Conservation (phyloP, 1,284 basidiomycete species). For the Malassezia restricta region DNA sequence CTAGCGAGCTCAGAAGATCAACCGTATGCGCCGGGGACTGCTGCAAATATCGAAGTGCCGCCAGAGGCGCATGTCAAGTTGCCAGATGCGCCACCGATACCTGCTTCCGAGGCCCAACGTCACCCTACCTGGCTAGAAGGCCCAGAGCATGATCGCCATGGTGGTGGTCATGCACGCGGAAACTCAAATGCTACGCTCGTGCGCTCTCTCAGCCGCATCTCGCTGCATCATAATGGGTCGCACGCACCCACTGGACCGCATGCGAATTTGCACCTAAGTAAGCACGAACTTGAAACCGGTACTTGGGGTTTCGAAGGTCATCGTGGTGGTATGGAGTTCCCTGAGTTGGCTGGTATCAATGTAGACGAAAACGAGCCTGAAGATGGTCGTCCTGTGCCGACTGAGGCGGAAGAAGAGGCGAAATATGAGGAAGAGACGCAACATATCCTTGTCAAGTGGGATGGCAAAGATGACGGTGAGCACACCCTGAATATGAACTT, state of each 20-base stretch:
- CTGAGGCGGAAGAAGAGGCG: neutral
- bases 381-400: neutral
- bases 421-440: constrained; percentile 14
- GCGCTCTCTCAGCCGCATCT: neutral
- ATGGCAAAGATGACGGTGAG: constrained; percentile 36
- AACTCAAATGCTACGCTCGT: neutral
- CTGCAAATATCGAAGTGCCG: neutral
- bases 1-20: neutral
- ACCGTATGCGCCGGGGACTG: neutral
- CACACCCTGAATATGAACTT: constrained; percentile 59
- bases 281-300: neutral
- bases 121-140: neutral
- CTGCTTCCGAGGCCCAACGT: neutral
- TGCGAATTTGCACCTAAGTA: neutral
- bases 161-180: neutral
- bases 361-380: neutral
- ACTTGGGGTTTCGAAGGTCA: neutral
- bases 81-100: neutral
- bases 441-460: constrained; percentile 40
- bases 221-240: neutral
- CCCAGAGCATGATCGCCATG: neutral
- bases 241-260: neutral
- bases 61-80: neutral
- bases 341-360: neutral
- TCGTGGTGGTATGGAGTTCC: constrained; percentile 2